A percentile compares a stretch with the other conserved stretches of the same genome.
phyloP scores from a whole-genome alignment of 495 filamentous ascomycete genomes.

The Bacidia rubella region DNA sequence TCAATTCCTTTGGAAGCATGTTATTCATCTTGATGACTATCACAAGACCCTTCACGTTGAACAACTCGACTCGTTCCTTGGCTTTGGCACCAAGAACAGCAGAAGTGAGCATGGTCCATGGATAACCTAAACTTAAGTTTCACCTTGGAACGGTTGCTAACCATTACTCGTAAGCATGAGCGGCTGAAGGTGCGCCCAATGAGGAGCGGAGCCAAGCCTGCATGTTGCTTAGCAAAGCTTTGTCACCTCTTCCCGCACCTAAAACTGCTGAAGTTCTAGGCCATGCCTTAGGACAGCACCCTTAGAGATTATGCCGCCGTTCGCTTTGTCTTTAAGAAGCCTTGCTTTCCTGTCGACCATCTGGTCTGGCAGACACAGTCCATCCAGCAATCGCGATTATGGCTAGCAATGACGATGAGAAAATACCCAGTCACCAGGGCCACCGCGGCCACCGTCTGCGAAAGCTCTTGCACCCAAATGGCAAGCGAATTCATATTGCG shows the following conservation, averaged over 20 bases:
- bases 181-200: too few relatives aligned
- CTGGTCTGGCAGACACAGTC: neutral
- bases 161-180: too few relatives aligned
- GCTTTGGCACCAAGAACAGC: too few relatives aligned
- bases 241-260: neutral
- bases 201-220: neutral
- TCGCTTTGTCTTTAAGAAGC: too few relatives aligned
- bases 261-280: neutral
- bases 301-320: too few relatives aligned
- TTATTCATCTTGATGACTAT: too few relatives aligned
- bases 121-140: too few relatives aligned
- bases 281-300: neutral
- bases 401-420: neutral
- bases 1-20: too few relatives aligned
- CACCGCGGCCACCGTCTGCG: conserved; percentile 22
- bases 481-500: conserved; percentile 40
- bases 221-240: neutral
- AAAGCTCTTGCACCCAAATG: conserved; percentile 39
- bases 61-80: too few relatives aligned
- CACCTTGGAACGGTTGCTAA: too few relatives aligned
- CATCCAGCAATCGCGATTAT: neutral
- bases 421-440: conserved; percentile 1
- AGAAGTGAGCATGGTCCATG: too few relatives aligned
- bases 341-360: neutral
- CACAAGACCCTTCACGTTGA: too few relatives aligned